Percentiles rank a stretch among this genome's conserved stretches.
Conservation (phyloP, 768 basidiomycete genomes). For the Tubosaeta sp. region DNA sequence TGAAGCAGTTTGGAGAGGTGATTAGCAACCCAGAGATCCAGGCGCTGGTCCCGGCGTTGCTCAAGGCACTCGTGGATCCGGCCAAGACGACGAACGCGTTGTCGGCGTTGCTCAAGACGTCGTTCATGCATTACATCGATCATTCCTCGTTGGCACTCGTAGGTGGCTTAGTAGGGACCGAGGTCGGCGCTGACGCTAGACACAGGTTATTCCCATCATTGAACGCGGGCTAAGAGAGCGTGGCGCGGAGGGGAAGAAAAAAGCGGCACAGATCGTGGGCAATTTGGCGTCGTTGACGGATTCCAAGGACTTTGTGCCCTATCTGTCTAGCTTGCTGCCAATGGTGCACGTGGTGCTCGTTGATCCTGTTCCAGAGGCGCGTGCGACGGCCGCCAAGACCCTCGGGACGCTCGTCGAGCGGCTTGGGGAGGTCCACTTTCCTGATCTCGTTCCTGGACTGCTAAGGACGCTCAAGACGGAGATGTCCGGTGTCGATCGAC, state of each 20-base stretch:
- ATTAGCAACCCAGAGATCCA: slow-evolving; percentile 98
- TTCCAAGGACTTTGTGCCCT: slow-evolving; percentile 90
- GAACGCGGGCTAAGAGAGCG: slow-evolving; percentile 91
- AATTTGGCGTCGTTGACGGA: slow-evolving; percentile 90
- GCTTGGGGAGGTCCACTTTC: slow-evolving; percentile 91
- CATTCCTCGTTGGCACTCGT: slow-evolving; percentile 93
- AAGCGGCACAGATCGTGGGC: slow-evolving; percentile 96
- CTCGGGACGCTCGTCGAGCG: slow-evolving; percentile 96
- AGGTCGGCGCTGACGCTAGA: neutral
- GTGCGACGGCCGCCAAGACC: slow-evolving; percentile 95
- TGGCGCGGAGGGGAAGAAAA: slow-evolving; percentile 90
- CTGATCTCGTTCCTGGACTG: slow-evolving; percentile 88
- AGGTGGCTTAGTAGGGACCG: slow-evolving; percentile 20
- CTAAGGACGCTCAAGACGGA: slow-evolving; percentile 87
- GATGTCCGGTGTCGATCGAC: slow-evolving; percentile 91
- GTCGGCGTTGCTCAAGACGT: slow-evolving; percentile 82
- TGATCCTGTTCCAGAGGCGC: slow-evolving; percentile 96
- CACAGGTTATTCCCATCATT: slow-evolving; percentile 87
- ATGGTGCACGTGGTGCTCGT: slow-evolving; percentile 89
- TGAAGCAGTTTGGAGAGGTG: slow-evolving; percentile 98
- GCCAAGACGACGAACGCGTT: slow-evolving; percentile 84
- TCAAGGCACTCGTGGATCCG: slow-evolving; percentile 95
- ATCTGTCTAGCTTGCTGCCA: slow-evolving; percentile 83
- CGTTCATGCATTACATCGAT: slow-evolving; percentile 98
- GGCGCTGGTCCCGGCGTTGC: slow-evolving; percentile 77